Base-by-base conservation (phyloP, 108 stramenopile genomes). In the Nannochloropsis gaditana region DNA sequence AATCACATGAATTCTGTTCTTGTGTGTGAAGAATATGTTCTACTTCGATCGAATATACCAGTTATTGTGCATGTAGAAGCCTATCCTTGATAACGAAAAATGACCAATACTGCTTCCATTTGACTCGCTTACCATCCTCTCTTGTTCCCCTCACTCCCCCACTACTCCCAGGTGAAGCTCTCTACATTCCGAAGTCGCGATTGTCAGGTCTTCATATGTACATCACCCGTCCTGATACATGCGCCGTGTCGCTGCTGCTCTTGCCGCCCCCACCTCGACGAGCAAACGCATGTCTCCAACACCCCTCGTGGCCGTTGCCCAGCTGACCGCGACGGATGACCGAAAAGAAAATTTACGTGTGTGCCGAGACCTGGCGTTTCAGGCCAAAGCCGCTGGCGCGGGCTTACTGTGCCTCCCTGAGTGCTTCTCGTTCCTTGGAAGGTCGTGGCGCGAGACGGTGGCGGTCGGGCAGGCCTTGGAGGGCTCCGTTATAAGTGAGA, bases 321-420 rank as follows among this genome's bases (percentile, higher is more conserved):
- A 86, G 21, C 80, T 86, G 81, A 86, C 85, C 21, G 82, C 85
- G 19, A 83, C 85, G 2, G 47, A 45, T 42, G 82, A 47, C 82
- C 80, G 82, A 47, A 45, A 50, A 43, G 42, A 86, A 44, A 86
- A 86, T 43, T 82, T 83, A 10, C 42, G 81, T 9, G 81, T 59
- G n/a, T 43, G 9, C 59, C 44, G 59, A 82, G n/a, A 82, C 59
- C 8, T 86, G 42, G 86, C 59, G 5, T 43, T 43, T 43, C 15
- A 50, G 44, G 86, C 86, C 5, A 43, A 31, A 9, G 41, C 59
- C 44, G 79, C 50, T 8, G 89, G 85, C 9, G 89, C 90, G 11
- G 44, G 19, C 1, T 80, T 92, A 5, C 84, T 92, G 0, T 91
- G 91, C 31, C 80, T 92, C 43, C 91, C 91, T 5, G 91, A 92